Base-by-base conservation (phyloP, 345 rosid species). In the Eutrema heterophyllum region DNA sequence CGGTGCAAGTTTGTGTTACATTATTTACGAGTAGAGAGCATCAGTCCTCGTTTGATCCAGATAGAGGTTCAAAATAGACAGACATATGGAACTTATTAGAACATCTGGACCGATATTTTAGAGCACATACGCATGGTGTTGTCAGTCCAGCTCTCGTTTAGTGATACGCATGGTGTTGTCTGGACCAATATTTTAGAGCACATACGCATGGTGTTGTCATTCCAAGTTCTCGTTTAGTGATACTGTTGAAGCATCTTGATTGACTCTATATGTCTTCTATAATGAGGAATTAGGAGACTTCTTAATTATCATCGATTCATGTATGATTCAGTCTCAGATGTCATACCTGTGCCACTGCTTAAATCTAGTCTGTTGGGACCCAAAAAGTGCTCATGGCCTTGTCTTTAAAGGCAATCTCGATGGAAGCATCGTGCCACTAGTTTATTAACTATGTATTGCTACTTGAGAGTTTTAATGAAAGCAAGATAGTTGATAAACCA, bases 351-450 rank as follows among this genome's bases (percentile, higher is more conserved):
- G 66, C 26, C 51, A 36, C 52, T 64, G 48, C 56, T 72, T 64
- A 44, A 64, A 32, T 72, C 9, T 73, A 46, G 50, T 39, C 13
- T 65, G 32, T 36, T 51, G 38, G 43, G 15, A 59, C 46, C 41
- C 7, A 26, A 27, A 18, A 10, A 54, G 15, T 32, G 12, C 8
- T 49, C 67, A 48, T 58, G 24, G 67, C 41, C 67, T 13, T 64
- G 4, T 38, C 60, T 39, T 56, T 39, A 18, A 48, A 65, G 41
- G 63, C 43, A 57, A 21, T 57, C 12, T 57, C 1, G 43, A 11
- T 58, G 64, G 63, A 58, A 58, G 58, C 43, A 57, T 56, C 9
- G 2, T 74, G 73, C 56, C 62, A 49, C 69, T 66, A 39, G 52
- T 58, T 38, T 74, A 48, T 44, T 57, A 27, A 67, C 24, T 39